Conservation (phyloP, 2,329 filamentous ascomycete species). For the Neodidymelliopsis sp. region DNA sequence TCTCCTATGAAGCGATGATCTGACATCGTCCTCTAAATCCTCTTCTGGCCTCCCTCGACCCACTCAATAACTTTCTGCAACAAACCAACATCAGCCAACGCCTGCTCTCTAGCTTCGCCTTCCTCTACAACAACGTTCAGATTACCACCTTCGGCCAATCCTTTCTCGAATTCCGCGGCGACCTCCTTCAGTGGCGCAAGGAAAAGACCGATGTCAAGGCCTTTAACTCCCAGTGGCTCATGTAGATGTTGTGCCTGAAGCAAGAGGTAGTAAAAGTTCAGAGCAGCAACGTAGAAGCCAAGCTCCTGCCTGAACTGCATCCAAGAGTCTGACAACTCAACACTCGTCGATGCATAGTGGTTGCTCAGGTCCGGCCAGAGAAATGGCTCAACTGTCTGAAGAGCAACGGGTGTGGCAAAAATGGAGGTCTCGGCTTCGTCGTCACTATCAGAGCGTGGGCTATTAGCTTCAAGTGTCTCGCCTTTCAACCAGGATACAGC, state of each 20-base stretch:
- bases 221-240: constrained; percentile 55
- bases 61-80: constrained; percentile 47
- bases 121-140: constrained; percentile 48
- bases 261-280: constrained; percentile 67
- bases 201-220: constrained; percentile 54
- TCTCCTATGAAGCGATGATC: too few relatives aligned
- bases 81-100: constrained; percentile 43
- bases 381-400: constrained; percentile 58
- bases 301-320: constrained; percentile 60
- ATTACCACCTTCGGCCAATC: constrained; percentile 44
- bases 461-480: constrained; percentile 60
- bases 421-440: constrained; percentile 38
- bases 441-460: constrained; percentile 31
- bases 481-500: constrained; percentile 68
- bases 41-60: constrained; percentile 28
- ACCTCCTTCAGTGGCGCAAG: constrained; percentile 53
- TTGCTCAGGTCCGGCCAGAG: constrained; percentile 60
- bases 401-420: constrained; percentile 57
- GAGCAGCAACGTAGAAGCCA: constrained; percentile 61
- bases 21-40: not conserved
- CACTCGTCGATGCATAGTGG: constrained; percentile 44
- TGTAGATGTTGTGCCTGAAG: constrained; percentile 59
- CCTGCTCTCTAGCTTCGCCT: constrained; percentile 44
- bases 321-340: constrained; percentile 40
- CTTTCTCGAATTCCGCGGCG: constrained; percentile 46